Evolutionary conservation across 257 asterid species (phyloP).

Genomic region (Capsicum rhomboideum): DNA sequence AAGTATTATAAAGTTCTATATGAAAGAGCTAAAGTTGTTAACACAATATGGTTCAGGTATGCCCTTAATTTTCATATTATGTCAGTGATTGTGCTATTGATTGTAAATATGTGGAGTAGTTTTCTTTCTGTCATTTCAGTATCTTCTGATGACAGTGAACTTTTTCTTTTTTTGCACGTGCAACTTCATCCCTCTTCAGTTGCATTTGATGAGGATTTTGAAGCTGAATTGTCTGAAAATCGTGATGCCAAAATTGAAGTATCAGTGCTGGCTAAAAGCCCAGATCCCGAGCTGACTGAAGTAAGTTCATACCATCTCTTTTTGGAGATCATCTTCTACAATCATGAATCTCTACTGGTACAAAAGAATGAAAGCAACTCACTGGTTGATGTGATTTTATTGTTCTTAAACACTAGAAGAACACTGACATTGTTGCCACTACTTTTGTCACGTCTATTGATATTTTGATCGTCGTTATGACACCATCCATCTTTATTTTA

Average conservation of each 20-base stretch:
- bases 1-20: slow-evolving; percentile 55
- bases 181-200: slow-evolving; percentile 27
- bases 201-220: slow-evolving; percentile 98
- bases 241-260: slow-evolving; percentile 76
- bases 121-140: neutral
- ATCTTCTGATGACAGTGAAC: neutral
- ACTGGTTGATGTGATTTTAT: neutral
- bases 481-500: neutral
- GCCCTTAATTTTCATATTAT: neutral
- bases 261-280: slow-evolving; percentile 59
- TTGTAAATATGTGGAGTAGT: neutral
- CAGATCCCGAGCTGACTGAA: slow-evolving; percentile 78
- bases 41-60: slow-evolving; percentile 91
- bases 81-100: neutral
- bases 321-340: neutral
- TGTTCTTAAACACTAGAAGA: neutral
- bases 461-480: neutral
- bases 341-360: neutral
- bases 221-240: slow-evolving; percentile 84
- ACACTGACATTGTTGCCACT: neutral
- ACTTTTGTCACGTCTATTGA: neutral
- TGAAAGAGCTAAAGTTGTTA: slow-evolving; percentile 70
- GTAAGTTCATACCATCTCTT: slow-evolving; percentile 27
- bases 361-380: neutral
- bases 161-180: neutral